Percentiles rank a stretch among this genome's conserved stretches.
phyloP scores from a whole-genome alignment of 2,329 filamentous ascomycete species.

The Alternaria longipes region DNA sequence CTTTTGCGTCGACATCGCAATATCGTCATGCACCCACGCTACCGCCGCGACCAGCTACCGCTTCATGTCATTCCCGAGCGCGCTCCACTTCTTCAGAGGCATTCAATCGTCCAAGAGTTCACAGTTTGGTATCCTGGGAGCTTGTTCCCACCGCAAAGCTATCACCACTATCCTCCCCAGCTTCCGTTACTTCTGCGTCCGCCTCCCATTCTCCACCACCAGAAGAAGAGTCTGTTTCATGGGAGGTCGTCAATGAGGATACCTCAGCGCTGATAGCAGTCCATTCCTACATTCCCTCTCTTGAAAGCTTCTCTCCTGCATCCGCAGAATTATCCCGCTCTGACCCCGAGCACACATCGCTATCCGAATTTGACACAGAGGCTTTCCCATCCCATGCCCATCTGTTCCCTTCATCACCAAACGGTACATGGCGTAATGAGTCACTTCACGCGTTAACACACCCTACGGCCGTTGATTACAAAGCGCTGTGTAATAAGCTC shows the following conservation, averaged over 20 bases:
- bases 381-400: constrained; percentile 18
- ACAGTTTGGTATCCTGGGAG: background rate
- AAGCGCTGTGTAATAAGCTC: background rate
- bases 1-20: background rate
- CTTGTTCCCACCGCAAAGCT: background rate
- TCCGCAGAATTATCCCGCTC: background rate
- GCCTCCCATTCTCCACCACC: background rate
- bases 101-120: background rate
- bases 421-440: constrained; percentile 17
- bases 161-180: background rate
- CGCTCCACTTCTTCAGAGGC: background rate
- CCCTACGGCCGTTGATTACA: constrained; percentile 1
- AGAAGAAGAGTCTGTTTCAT: background rate
- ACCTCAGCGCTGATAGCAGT: background rate
- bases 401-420: constrained; percentile 19
- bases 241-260: no score
- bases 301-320: background rate
- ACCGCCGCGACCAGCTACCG: background rate
- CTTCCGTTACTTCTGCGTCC: background rate
- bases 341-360: background rate
- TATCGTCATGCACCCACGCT: background rate
- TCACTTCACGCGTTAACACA: background rate
- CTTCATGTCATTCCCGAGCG: background rate
- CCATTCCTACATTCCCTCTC: background rate
- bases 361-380: constrained; percentile 7